Evolutionary conservation across 768 basidiomycete genomes (phyloP).

Genomic region (Boletellus ananas): DNA sequence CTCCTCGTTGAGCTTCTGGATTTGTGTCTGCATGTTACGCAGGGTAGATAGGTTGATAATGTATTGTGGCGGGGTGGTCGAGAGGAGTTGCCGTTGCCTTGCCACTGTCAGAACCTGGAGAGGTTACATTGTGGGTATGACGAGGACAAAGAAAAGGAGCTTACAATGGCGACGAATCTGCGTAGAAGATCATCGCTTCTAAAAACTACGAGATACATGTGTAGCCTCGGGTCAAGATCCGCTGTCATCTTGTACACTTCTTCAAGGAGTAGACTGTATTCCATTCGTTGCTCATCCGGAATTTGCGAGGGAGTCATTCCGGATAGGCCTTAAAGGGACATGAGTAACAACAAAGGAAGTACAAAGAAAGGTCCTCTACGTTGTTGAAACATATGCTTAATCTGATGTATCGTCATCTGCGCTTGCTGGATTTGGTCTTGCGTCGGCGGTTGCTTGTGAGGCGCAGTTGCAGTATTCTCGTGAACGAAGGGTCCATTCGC

Average conservation of each 20-base stretch:
- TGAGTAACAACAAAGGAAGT: slow-evolving; percentile 13
- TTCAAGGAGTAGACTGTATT: slow-evolving; percentile 51
- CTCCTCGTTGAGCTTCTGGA: slow-evolving; percentile 39
- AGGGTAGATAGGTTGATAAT: slow-evolving; percentile 37
- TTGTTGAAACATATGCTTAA: slow-evolving; percentile 34
- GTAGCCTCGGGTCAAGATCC: slow-evolving; percentile 52
- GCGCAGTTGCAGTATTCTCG: slow-evolving; percentile 3
- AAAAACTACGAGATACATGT: slow-evolving; percentile 42
- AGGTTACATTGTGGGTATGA: slow-evolving; percentile 8
- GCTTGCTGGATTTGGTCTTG: slow-evolving; percentile 35
- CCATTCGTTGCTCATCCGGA: slow-evolving; percentile 50
- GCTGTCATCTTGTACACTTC: slow-evolving; percentile 40
- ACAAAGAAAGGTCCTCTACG: slow-evolving; percentile 23
- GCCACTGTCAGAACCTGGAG: slow-evolving; percentile 42
- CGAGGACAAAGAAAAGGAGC: slow-evolving; percentile 24
- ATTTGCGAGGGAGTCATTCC: slow-evolving; percentile 38
- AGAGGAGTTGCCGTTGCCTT: slow-evolving; percentile 30
- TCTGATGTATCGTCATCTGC: slow-evolving; percentile 23
- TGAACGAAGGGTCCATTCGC: slow-evolving; percentile 6
- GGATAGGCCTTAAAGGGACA: slow-evolving; percentile 31
- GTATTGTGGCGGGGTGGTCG: slow-evolving; percentile 26
- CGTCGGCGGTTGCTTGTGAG: slow-evolving; percentile 16
- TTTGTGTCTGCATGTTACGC: slow-evolving; percentile 42
- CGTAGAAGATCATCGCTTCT: slow-evolving; percentile 47
- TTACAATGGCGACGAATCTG: slow-evolving; percentile 52